phyloP scores from a whole-genome alignment of 805 yeast genomes.

The Phaffomyces antillensis region DNA sequence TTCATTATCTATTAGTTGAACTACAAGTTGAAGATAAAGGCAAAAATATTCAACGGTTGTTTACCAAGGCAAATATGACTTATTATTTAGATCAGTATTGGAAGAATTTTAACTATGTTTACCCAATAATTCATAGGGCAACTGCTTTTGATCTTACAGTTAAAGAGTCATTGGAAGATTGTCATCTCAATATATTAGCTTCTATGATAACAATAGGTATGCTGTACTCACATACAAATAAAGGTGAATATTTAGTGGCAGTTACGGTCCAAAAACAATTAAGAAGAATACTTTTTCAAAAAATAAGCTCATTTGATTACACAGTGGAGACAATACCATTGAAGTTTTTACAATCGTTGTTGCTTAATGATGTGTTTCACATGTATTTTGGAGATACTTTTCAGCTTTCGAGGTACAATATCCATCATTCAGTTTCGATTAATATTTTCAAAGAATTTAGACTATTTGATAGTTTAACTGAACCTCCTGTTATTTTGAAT shows the following conservation, averaged over 20 bases:
- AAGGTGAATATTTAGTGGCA: background rate
- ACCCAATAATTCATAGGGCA: conserved; percentile 34
- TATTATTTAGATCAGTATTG: conserved; percentile 27
- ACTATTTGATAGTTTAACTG: conserved; percentile 4
- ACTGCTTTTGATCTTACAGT: conserved; percentile 11
- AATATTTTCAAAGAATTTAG: conserved; percentile 16
- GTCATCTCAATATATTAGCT: conserved; percentile 11
- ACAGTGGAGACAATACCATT: conserved; percentile 11
- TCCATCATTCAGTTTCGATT: conserved; percentile 20
- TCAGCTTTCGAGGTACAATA: conserved; percentile 12
- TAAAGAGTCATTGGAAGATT: conserved; percentile 1
- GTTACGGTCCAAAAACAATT: conserved; percentile 17
- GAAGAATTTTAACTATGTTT: conserved; percentile 29
- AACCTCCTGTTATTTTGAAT: background rate
- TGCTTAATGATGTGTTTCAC: conserved; percentile 21
- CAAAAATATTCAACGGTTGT: background rate
- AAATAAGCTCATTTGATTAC: conserved; percentile 9
- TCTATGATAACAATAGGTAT: conserved; percentile 7
- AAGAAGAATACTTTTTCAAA: conserved; percentile 9
- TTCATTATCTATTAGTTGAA: background rate
- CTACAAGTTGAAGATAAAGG: background rate
- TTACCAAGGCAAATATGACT: conserved; percentile 4
- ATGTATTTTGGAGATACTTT: conserved; percentile 20
- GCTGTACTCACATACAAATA: background rate
- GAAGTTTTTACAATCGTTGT: conserved; percentile 20